Percentiles rank a stretch among this genome's conserved stretches.
Conservation (phyloP, 345 rosid genomes). For the Barbarea vulgaris region DNA sequence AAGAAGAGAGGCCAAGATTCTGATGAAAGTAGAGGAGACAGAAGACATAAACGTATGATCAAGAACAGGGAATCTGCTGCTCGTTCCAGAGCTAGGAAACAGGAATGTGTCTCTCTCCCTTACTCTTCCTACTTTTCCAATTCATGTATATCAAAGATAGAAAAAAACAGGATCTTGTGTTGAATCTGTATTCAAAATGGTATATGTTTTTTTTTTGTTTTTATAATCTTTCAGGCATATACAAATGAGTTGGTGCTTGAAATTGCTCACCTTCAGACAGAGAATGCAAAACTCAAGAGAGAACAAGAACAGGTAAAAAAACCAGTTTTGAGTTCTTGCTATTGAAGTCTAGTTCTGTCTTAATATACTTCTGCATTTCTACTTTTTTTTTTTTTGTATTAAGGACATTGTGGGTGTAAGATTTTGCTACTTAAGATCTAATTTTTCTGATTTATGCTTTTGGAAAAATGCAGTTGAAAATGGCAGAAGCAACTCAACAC, state of each 20-base stretch:
- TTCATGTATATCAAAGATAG: not conserved
- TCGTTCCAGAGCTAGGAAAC: conserved; percentile 80
- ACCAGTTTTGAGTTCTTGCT: not conserved
- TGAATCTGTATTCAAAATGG: not conserved
- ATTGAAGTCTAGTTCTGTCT: not conserved
- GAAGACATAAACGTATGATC: conserved; percentile 67
- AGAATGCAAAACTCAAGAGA: conserved; percentile 63
- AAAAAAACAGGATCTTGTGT: not conserved
- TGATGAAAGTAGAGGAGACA: conserved; percentile 43
- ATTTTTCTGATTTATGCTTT: conserved; percentile 1
- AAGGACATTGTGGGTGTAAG: conserved; percentile 5
- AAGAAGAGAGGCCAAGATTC: conserved; percentile 49
- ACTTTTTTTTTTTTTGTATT: not conserved
- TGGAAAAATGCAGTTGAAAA: conserved; percentile 45
- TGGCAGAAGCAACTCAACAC: conserved; percentile 50
- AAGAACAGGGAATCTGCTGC: conserved; percentile 90
- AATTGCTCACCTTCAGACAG: conserved; percentile 49
- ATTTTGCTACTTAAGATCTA: not conserved
- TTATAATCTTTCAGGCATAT: conserved; percentile 57
- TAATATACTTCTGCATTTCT: not conserved
- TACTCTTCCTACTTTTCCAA: not conserved
- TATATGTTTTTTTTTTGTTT: not conserved
- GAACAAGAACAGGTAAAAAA: conserved; percentile 62
- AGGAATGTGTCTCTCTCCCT: conserved; percentile 47
- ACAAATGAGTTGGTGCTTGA: conserved; percentile 60